Evolutionary conservation across 306 rosid species (phyloP), one percentile per base, ranked within the genome.

Genomic region (Cucurbita maxima): DNA sequence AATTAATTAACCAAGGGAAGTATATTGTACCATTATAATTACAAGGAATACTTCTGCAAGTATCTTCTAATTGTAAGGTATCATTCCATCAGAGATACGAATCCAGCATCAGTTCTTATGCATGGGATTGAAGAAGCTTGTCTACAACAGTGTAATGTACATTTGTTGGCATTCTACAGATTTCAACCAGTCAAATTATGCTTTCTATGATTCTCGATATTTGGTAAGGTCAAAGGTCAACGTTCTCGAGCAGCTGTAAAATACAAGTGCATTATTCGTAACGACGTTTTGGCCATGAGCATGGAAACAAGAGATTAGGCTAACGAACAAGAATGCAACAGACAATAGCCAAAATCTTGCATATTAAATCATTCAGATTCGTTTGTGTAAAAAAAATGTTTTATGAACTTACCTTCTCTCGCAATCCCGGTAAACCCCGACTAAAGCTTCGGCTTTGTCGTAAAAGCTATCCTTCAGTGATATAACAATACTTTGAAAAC

Each of bases 401-500:
- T 19, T 70, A 60, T 54, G 79, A 77, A 59, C 78, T 84, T 77
- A 91, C 99, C 97, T 79, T 84, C 87, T 84, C 30, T 91, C 96
- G 0, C 84, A 81, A 76, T 92, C 97, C 82, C 97, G 85, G 81
- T 79, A 87, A 76, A 92, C 97, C 44, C 97, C 96, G 81, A 92
- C 90, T 79, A 92, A 80, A 19, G 90, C 87, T 77, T 92, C 97
- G 20, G 97, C 99, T 82, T 92, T 92, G 86, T 92, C 97, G 25
- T 89, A 92, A 80, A 92, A 89, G 74, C 89, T 88, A 79, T 92
- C 97, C 83, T 92, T 92, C 43, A 92, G 81, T 62, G 99, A 95
- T 58, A 95, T 95, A 80, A 95, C 99, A 50, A 95, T 95, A 79
- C 99, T 95, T 81, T 95, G 97, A 77, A 95, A 95, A 77, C 96